Evolutionary conservation across 2,329 filamentous ascomycete genomes (phyloP), one percentile per base, ranked within the genome.

Genomic region (Coniochaeta ligniaria): DNA sequence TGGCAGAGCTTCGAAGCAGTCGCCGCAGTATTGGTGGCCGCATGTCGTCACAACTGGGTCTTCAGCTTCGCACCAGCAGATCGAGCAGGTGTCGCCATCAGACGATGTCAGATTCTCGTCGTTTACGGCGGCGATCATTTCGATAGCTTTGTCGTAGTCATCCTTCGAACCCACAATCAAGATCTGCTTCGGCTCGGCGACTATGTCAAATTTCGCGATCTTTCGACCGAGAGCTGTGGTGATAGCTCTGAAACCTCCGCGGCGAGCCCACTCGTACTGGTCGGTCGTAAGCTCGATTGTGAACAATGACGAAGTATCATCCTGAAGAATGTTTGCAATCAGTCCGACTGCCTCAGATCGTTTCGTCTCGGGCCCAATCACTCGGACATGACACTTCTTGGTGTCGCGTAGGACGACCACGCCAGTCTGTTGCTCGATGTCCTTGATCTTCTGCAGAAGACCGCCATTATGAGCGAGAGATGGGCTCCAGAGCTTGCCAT

Each of bases 1-100:
- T n/a, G n/a, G n/a, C 8, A 74, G 63, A 45, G 66, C 65, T 54
- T 71, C 66, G 55, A 81, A 78, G 63, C 78, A 81, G 22, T 71
- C 68, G 0, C 63, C 61, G 64, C 78, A 81, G 62, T 79, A 80
- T 9, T 69, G 43, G 61, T 81, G 78, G 1, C 64, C 67, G 63
- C 78, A 80, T 1, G 57, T 52, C 4, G 71, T 75, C 8, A 45
- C 65, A 14, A 79, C 60, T 0, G 73, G 64, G 5, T 75, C 68
- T 17, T 76, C 73, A 0, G 72, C 71, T 31, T 71, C 69, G 16
- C 63, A 70, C 66, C 69, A 75, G 60, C 77, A 80, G 7, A 76
- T 68, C 0, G 71, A 59, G 61, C 75, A 74, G 52, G 17, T 43
- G 12, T 43, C 41, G 41, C 3, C 11, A 12, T 43, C 41, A n/a